A percentile compares a stretch with the other conserved stretches of the same genome.
phyloP scores from a whole-genome alignment of 2,329 filamentous ascomycete species.

The Cryoendolithus antarcticus region DNA sequence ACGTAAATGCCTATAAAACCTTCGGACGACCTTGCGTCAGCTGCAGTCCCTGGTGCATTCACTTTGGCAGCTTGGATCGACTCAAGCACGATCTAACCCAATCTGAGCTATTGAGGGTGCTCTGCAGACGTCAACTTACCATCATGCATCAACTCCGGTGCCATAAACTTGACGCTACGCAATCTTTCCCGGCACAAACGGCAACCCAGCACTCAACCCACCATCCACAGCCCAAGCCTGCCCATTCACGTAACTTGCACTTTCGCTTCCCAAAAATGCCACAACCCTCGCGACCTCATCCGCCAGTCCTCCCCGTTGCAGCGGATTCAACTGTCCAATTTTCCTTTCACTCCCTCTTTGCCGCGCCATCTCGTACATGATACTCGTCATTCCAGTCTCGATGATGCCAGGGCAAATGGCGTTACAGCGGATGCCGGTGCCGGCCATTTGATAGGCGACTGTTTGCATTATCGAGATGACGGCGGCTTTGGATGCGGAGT shows the following conservation, averaged over 20 bases:
- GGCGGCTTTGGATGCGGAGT: slow-evolving; percentile 80
- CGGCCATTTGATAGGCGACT: slow-evolving; percentile 68
- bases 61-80: no score
- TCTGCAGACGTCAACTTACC: no score
- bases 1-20: no score
- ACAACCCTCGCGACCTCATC: slow-evolving; percentile 85
- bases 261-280: slow-evolving; percentile 77
- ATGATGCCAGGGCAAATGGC: slow-evolving; percentile 86
- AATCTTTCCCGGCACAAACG: slow-evolving; percentile 73
- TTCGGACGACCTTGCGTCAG: no score
- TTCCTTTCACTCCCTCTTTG: slow-evolving; percentile 62
- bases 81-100: no score
- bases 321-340: slow-evolving; percentile 85
- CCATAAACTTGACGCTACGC: slow-evolving; percentile 23
- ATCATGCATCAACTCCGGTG: no score
- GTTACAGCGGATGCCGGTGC: slow-evolving; percentile 73
- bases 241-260: slow-evolving; percentile 86
- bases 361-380: slow-evolving; percentile 51
- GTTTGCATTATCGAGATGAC: slow-evolving; percentile 85
- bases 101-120: no score
- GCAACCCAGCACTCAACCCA: slow-evolving; percentile 78
- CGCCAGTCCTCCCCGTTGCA: slow-evolving; percentile 63
- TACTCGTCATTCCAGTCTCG: slow-evolving; percentile 77
- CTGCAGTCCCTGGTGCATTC: no score
- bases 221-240: slow-evolving; percentile 91